Conservation (phyloP, 2,329 filamentous ascomycete genomes). For the Tolypocladium ophioglossoides region DNA sequence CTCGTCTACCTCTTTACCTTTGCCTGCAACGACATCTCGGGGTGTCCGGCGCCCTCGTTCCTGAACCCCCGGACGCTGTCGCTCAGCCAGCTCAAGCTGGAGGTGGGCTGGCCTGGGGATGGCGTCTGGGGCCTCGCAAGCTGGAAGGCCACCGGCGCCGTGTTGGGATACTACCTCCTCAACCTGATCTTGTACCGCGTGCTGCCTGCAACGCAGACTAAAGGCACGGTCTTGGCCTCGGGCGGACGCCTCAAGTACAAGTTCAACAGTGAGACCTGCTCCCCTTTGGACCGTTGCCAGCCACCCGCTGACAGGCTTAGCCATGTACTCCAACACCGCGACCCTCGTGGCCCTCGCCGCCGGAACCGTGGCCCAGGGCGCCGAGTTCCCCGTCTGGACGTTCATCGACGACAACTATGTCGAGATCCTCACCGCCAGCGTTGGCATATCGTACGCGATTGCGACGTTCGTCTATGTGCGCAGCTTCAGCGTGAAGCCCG, state of each 20-base stretch:
- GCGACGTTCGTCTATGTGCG: conserved; percentile 71
- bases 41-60: conserved; percentile 78
- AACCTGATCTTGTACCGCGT: conserved; percentile 65
- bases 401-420: conserved; percentile 89
- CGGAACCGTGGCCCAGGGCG: conserved; percentile 67
- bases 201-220: conserved; percentile 60
- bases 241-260: conserved; percentile 74
- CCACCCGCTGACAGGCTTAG: conserved; percentile 27
- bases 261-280: conserved; percentile 52
- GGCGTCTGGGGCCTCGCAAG: conserved; percentile 63
- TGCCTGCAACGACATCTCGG: conserved; percentile 83
- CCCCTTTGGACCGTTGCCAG: conserved; percentile 9
- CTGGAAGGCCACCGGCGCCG: conserved; percentile 56
- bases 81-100: conserved; percentile 61
- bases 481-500: conserved; percentile 73
- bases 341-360: conserved; percentile 61
- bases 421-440: conserved; percentile 73
- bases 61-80: conserved; percentile 62
- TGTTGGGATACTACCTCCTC: conserved; percentile 67
- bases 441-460: conserved; percentile 62
- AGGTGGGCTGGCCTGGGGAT: conserved; percentile 69
- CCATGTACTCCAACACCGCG: conserved; percentile 63
- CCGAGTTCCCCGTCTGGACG: conserved; percentile 79
- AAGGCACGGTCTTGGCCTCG: conserved; percentile 59
- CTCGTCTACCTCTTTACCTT: conserved; percentile 74